phyloP scores from a whole-genome alignment of 805 yeast species.

The Candida jianshihensis region DNA sequence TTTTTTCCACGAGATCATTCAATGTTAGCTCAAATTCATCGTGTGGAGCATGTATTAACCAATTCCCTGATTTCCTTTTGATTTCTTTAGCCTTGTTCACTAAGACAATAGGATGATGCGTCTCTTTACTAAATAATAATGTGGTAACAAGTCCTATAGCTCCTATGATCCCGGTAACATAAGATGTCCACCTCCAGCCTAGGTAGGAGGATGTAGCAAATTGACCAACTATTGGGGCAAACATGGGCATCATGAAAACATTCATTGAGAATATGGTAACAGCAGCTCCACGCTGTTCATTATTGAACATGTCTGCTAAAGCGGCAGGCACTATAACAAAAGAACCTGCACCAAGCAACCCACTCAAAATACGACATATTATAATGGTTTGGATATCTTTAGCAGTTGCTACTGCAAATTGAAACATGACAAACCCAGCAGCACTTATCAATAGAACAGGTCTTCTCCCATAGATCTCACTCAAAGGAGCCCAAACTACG shows the following conservation, averaged over 20 bases:
- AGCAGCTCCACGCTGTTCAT: slow-evolving; percentile 66
- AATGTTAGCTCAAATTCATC: slow-evolving; percentile 53
- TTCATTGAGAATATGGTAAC: slow-evolving; percentile 63
- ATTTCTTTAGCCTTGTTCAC: slow-evolving; percentile 55
- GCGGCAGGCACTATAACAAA: slow-evolving; percentile 83
- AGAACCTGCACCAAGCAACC: slow-evolving; percentile 79
- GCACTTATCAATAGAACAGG: slow-evolving; percentile 53
- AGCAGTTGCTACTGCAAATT: slow-evolving; percentile 70
- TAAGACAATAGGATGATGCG: slow-evolving; percentile 68
- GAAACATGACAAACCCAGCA: slow-evolving; percentile 51
- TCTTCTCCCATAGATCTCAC: slow-evolving; percentile 73
- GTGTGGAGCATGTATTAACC: slow-evolving; percentile 78
- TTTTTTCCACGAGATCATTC: slow-evolving; percentile 54
- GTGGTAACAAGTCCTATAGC: slow-evolving; percentile 33
- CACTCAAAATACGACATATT: slow-evolving; percentile 75
- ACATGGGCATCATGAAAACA: slow-evolving; percentile 72
- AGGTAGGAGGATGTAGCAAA: slow-evolving; percentile 51
- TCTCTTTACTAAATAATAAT: slow-evolving; percentile 50
- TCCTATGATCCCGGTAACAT: slow-evolving; percentile 60
- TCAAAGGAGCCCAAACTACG: slow-evolving; percentile 79
- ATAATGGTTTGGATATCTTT: slow-evolving; percentile 71
- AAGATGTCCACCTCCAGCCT: slow-evolving; percentile 83
- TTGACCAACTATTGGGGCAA: slow-evolving; percentile 76
- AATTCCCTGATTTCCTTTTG: slow-evolving; percentile 65
- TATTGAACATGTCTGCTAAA: slow-evolving; percentile 74